Base-by-base conservation (phyloP, 2,329 filamentous ascomycete species). In the Fusarium virguliforme region DNA sequence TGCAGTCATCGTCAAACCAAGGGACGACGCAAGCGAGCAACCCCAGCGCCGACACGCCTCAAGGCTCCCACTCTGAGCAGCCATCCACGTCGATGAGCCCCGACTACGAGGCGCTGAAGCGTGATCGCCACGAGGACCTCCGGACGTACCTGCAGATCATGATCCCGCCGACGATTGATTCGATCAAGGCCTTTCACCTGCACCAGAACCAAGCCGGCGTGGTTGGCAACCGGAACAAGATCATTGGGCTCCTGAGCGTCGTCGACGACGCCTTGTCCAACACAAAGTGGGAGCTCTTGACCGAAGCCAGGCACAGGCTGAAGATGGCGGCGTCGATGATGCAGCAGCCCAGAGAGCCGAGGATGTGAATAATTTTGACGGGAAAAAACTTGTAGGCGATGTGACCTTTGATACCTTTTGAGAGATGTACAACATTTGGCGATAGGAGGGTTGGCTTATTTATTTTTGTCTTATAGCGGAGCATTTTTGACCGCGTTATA, bases 181-280 rank as follows among this genome's bases (percentile, higher is more conserved):
- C 75, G 3, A 76, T 73, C 53, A 76, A 76, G 24, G 74, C 73
- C 10, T 76, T 76, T 10, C 75, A 76, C 24, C 46, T 76, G 13
- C 75, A 76, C 12, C 75, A 76, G 26, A 76, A 76, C n/a, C 74
- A 76, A 43, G 75, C 71, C 2, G 74, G 74, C 2, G 74, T 76
- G 2, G 74, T 76, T 0, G 75, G 75, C 6, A 76, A 76, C 38
- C 65, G 75, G 5, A 76, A 76, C 13, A 76, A 74, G 28, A 71
- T 75, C 32, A 73, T 76, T 38, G 75, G 75, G 2, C 60, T 76
- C 4, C 32, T 76, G 28, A 75, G 74, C 8, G 62, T 76, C 10
- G 74, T 76, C 10, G 75, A 76, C 41, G 70, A 75, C 18, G 73
- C 74, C 4, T 54, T 76, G 54, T 74, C 71, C 0, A 73, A 67